Base-by-base conservation (phyloP, 2,329 filamentous ascomycete genomes). In the Neonectria ditissima region DNA sequence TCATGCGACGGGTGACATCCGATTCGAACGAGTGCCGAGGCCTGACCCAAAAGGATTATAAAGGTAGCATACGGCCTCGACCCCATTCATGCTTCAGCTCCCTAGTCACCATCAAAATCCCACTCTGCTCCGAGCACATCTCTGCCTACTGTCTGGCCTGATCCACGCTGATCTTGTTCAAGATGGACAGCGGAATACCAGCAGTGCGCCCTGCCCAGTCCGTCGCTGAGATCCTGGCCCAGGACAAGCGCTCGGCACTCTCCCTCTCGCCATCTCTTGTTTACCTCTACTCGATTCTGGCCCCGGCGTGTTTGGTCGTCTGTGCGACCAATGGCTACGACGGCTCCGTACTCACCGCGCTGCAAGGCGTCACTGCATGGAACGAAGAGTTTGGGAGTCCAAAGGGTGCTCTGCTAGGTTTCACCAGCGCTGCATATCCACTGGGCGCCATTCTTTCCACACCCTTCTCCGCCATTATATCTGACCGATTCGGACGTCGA, bases 291-390 rank as follows among this genome's bases (percentile, higher is more conserved):
- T 48, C 43, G 14, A 52, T 67, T 37, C 64, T 68, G 16, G 61
- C 58, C 2, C 66, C 66, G 3, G 66, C 64, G 0, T 68, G 65
- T 20, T 61, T 68, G 13, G 66, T 67, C 8, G 66, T 68, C 24
- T 65, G 62, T 16, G n/a, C 73, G 73, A 84, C 83, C 9, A 83
- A 81, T 56, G 82, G 82, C 10, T 84, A 83, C 59, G 81, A 84
- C 69, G 81, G 80, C 2, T 80, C 78, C 5, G 81, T 85, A 72
- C 80, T 84, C 72, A 84, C 83, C 59, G 80, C 79, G 20, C 70
- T 85, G 4, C 81, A 85, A 63, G 73, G 77, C 0, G 69, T 82
- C 3, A 55, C 70, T 1, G 71, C 74, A 4, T 82, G 79, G 79
- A 74, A 80, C 39, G 71, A 74, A 7, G 80, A 76, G 22, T 79